A percentile compares a stretch with the other conserved stretches of the same genome.
These are phyloP conservation scores for Aegilops longissima DNA, from an alignment of 176 grass and related monocot species.

Conservation along the genomic window DNA sequence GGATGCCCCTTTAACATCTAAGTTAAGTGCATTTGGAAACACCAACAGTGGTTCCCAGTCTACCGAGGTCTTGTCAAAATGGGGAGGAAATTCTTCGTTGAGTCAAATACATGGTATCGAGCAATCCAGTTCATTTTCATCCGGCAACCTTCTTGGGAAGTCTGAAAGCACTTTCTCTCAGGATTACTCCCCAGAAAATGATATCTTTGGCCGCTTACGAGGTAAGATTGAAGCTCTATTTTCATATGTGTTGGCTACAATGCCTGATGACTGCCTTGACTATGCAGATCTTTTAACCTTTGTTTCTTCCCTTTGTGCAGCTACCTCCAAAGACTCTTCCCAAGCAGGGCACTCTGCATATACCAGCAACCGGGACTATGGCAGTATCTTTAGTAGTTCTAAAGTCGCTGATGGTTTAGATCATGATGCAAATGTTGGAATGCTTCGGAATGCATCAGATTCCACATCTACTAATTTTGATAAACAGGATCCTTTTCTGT, in stretches of 20 bases:
- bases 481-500: constrained; percentile 52
- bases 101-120: constrained; percentile 24
- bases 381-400: constrained; percentile 26
- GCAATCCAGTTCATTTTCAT: constrained; percentile 35
- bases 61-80: constrained; percentile 13
- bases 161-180: constrained; percentile 35
- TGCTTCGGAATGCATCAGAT: constrained; percentile 28
- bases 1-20: constrained; percentile 28
- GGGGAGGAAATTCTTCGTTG: constrained; percentile 41
- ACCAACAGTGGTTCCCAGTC: constrained; percentile 20
- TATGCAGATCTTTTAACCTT: neutral
- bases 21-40: constrained; percentile 35
- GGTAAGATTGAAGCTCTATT: constrained; percentile 34
- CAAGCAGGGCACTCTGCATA: constrained; percentile 33
- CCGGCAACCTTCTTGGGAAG: constrained; percentile 37
- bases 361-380: constrained; percentile 29
- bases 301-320: constrained; percentile 10
- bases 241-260: neutral
- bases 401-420: constrained; percentile 37
- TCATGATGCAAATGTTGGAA: constrained; percentile 40
- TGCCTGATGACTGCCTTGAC: constrained; percentile 12
- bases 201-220: constrained; percentile 44
- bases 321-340: constrained; percentile 43
- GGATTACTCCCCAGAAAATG: constrained; percentile 33
- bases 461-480: constrained; percentile 43